Evolutionary conservation across 352 stramenopile genomes (phyloP).

Genomic region (Pythium aquatile): DNA sequence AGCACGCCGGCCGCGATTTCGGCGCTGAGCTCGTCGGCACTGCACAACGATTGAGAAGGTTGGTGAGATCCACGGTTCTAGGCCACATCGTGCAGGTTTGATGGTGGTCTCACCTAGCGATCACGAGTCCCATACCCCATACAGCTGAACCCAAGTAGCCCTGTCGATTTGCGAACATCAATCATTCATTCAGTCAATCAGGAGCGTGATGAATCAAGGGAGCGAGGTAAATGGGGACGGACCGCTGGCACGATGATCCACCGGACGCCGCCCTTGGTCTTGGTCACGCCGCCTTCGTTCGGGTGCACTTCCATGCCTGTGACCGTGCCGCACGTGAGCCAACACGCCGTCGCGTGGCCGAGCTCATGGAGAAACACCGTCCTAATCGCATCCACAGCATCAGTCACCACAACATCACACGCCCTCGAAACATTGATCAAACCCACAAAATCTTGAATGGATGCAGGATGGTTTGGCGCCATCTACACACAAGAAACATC

Average conservation of each 20-base stretch:
- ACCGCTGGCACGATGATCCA: conserved; percentile 46
- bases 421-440: conserved; percentile 9
- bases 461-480: conserved; percentile 81
- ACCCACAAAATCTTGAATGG: conserved; percentile 89
- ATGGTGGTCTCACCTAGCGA: conserved; percentile 42
- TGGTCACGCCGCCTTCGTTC: conserved; percentile 87
- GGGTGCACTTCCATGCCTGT: conserved; percentile 89
- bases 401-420: not conserved
- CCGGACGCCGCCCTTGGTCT: conserved; percentile 41
- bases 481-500: conserved; percentile 40
- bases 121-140: conserved; percentile 85
- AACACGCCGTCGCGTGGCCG: conserved; percentile 77
- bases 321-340: conserved; percentile 84
- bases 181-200: not conserved
- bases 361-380: conserved; percentile 88
- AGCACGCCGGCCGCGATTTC: conserved; percentile 80
- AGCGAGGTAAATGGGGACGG: not conserved
- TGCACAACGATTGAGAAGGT: not conserved
- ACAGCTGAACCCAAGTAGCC: conserved; percentile 84
- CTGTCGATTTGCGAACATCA: conserved; percentile 27
- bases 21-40: conserved; percentile 49
- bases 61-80: not conserved
- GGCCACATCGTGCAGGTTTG: not conserved
- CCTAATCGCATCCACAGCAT: conserved; percentile 27
- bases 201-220: too few relatives aligned